A percentile compares a stretch with the other conserved stretches of the same genome.
Evolutionary conservation across 495 filamentous ascomycete species (phyloP).

Genomic region (Amniculicola lignicola): DNA sequence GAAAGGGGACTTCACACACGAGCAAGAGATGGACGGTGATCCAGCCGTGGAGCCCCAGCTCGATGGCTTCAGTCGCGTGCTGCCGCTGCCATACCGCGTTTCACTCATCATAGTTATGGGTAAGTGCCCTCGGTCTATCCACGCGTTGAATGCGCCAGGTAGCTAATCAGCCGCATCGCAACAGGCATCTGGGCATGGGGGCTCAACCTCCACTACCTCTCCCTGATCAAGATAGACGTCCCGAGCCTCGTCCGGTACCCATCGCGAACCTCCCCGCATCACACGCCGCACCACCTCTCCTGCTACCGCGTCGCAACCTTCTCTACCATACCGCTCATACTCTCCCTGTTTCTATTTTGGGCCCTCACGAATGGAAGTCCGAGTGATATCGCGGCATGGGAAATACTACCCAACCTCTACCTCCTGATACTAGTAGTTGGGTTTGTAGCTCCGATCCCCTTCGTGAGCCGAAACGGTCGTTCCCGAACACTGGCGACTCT

Average conservation of each 20-base stretch:
- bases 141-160: too few species aligned
- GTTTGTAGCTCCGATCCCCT: slow-evolving; percentile 70
- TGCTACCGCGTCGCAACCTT: slow-evolving; percentile 78
- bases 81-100: slow-evolving; percentile 83
- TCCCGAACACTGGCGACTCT: slow-evolving; percentile 68
- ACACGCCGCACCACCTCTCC: slow-evolving; percentile 70
- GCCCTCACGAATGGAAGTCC: slow-evolving; percentile 64
- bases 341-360: slow-evolving; percentile 81
- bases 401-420: slow-evolving; percentile 77
- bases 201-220: slow-evolving; percentile 77
- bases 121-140: slow-evolving; percentile 46
- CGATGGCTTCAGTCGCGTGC: slow-evolving; percentile 77
- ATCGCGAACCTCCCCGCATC: slow-evolving; percentile 57
- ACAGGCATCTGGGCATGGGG: slow-evolving; percentile 90
- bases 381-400: slow-evolving; percentile 65
- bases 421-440: slow-evolving; percentile 65
- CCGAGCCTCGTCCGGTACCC: slow-evolving; percentile 78
- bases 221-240: slow-evolving; percentile 72
- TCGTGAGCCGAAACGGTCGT: slow-evolving; percentile 68
- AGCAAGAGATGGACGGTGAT: slow-evolving; percentile 64
- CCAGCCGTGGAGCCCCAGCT: slow-evolving; percentile 74
- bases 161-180: not conserved
- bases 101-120: slow-evolving; percentile 76
- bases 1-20: slow-evolving; percentile 14
- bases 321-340: slow-evolving; percentile 63